Percentiles rank a stretch among this genome's conserved stretches.
Conservation (phyloP, 2,329 filamentous ascomycete genomes). For the Metarhizium guizhouense region DNA sequence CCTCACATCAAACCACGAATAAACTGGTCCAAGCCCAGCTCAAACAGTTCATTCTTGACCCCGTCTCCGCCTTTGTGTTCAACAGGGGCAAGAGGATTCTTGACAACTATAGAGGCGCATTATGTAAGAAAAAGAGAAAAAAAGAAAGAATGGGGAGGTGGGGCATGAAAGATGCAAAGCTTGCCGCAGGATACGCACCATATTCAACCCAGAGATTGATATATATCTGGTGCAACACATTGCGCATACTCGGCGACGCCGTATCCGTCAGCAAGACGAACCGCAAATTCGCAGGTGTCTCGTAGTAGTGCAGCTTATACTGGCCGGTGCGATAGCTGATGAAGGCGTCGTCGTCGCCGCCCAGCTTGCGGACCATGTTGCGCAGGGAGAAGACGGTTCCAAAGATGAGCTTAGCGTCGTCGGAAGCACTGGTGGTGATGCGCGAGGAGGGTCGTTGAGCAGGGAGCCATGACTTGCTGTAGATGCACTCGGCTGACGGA, state of each 20-base stretch:
- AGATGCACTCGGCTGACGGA: conserved; percentile 83
- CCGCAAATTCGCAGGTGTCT: conserved; percentile 90
- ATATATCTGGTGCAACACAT: conserved; percentile 95
- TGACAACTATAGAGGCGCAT: conserved; percentile 46
- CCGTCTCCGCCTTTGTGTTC: conserved; percentile 61
- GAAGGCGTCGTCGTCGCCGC: conserved; percentile 89
- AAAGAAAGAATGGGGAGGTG: not conserved
- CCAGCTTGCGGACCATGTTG: conserved; percentile 94
- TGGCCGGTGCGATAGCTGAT: conserved; percentile 87
- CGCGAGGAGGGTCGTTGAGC: conserved; percentile 27
- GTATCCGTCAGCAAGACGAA: conserved; percentile 96
- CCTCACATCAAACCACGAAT: conserved; percentile 54
- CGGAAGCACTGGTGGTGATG: conserved; percentile 43
- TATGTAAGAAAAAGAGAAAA: not conserved
- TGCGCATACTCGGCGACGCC: conserved; percentile 79
- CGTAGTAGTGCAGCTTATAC: conserved; percentile 99
- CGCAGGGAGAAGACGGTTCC: conserved; percentile 92
- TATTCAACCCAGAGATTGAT: conserved; percentile 98
- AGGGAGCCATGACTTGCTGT: conserved; percentile 76
- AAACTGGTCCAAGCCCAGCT: conserved; percentile 68
- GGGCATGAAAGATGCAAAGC: not conserved
- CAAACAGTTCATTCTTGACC: conserved; percentile 64
- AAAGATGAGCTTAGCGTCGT: conserved; percentile 96
- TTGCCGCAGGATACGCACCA: conserved; percentile 38
- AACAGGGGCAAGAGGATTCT: conserved; percentile 59